phyloP scores from a whole-genome alignment of 768 basidiomycete species.

The Pisolithus sp. region DNA sequence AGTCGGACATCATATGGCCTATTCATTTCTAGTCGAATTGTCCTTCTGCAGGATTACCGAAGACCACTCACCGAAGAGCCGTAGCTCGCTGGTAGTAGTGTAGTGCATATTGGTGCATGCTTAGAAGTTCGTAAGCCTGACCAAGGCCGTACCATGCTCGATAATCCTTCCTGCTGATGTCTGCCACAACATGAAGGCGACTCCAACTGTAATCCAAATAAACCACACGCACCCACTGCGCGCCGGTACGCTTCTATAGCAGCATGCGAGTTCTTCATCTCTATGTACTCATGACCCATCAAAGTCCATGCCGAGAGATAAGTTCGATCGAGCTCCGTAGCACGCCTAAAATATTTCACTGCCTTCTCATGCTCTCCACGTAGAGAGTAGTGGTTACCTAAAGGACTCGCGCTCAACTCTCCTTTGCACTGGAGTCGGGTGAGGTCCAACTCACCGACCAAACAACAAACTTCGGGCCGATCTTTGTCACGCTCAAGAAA shows the following conservation, averaged over 20 bases:
- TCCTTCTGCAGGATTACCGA: neutral
- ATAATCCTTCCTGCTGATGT: conserved; percentile 95
- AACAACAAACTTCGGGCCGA: conserved; percentile 92
- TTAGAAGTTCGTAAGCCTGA: conserved; percentile 93
- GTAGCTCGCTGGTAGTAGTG: conserved; percentile 97
- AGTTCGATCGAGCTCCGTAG: conserved; percentile 90
- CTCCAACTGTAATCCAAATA: neutral
- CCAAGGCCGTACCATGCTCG: conserved; percentile 98
- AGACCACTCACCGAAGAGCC: conserved; percentile 63
- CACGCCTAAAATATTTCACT: conserved; percentile 89
- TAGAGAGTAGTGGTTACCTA: conserved; percentile 97
- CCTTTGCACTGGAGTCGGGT: neutral
- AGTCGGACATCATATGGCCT: conserved; percentile 95
- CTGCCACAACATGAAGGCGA: conserved; percentile 35
- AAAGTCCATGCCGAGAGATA: conserved; percentile 98
- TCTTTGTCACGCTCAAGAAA: conserved; percentile 87
- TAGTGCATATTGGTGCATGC: conserved; percentile 94
- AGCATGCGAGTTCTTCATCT: conserved; percentile 98
- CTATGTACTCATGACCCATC: conserved; percentile 98
- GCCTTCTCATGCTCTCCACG: conserved; percentile 94
- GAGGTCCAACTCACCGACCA: conserved; percentile 63
- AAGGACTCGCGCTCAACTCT: neutral
- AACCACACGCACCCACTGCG: conserved; percentile 71
- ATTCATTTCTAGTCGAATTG: neutral
- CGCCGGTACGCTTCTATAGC: conserved; percentile 96